Evolutionary conservation across 306 rosid species (phyloP), one percentile per base, ranked within the genome.

Genomic region (Gynostemma pentaphyllum): DNA sequence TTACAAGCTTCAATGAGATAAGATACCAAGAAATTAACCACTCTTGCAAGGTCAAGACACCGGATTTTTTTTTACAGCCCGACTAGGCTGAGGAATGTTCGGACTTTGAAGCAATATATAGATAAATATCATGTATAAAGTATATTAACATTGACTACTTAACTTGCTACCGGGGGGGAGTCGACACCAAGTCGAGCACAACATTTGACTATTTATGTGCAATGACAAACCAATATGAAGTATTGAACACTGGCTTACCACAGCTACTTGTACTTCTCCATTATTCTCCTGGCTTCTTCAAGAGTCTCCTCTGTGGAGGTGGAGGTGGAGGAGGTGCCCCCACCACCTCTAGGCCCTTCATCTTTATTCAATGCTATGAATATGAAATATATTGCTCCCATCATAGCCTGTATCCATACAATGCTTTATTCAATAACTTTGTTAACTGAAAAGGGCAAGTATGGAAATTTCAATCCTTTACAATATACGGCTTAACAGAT

Each of bases 271-370:
- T 92, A 92, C 86, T 92, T 92, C 9, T 92, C 96, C 98, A 92
- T 92, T 72, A 92, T 92, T 80, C 75, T 88, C 67, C 76, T 72
- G 30, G 98, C 98, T 72, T 88, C 96, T 77, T 92, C 96, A n/a
- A 80, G 78, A 32, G 87, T 81, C 57, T 92, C 96, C 1, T 82
- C 95, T 40, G 80, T 69, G 7, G 87, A 34, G 63, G 45, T 13
- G 63, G 57, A 63, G 23, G 78, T 29, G 51, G 66, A 41, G 37
- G 76, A 14, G 34, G 72, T 46, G 50, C 75, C 65, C 50, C 51
- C 71, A 34, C 51, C 71, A 22, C 49, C 74, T 4, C 66, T 75
- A 46, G 87, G 80, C 11, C 94, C 87, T 72, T 78, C 82, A 75
- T 84, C 95, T 71, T 82, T 92, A 73, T 92, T 88, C 52, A 92